Conservation (phyloP, 2,329 filamentous ascomycete species). For the Phialophora macrospora region DNA sequence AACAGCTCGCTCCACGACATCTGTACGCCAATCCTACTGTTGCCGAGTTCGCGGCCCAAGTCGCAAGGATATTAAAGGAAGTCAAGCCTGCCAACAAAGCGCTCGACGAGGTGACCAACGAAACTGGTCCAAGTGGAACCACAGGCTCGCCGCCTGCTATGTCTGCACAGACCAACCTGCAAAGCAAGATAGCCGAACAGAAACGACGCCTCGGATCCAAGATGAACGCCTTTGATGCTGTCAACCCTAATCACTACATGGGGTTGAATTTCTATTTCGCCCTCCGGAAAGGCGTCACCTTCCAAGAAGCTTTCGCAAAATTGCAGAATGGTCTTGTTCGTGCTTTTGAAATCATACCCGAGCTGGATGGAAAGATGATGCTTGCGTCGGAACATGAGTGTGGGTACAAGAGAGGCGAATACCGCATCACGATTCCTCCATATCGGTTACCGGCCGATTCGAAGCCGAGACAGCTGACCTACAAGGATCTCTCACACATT, state of each 20-base stretch:
- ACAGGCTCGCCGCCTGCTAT: neutral
- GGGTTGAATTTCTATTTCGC: conserved; percentile 18
- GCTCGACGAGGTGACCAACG: neutral
- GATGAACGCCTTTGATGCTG: conserved; percentile 16
- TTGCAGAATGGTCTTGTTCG: conserved; percentile 1
- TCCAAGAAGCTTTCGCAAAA: neutral
- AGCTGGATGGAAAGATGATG: conserved; percentile 39
- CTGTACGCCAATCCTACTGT: conserved; percentile 43
- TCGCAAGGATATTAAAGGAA: conserved; percentile 5
- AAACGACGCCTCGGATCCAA: conserved; percentile 16
- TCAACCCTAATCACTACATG: conserved; percentile 23
- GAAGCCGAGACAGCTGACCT: conserved; percentile 4
- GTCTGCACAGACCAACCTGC: neutral
- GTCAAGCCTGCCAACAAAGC: neutral
- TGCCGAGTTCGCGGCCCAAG: neutral
- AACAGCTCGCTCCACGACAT: conserved; percentile 44
- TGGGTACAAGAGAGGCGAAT: conserved; percentile 42
- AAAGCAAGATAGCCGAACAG: conserved; percentile 2
- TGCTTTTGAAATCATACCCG: conserved; percentile 17
- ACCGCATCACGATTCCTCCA: conserved; percentile 38
- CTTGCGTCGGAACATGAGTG: conserved; percentile 41
- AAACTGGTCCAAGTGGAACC: neutral
- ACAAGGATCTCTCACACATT: conserved; percentile 1
- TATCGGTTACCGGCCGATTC: neutral
- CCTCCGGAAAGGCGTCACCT: neutral